Evolutionary conservation across 768 basidiomycete species (phyloP).

Genomic region (Rickenella mellea): DNA sequence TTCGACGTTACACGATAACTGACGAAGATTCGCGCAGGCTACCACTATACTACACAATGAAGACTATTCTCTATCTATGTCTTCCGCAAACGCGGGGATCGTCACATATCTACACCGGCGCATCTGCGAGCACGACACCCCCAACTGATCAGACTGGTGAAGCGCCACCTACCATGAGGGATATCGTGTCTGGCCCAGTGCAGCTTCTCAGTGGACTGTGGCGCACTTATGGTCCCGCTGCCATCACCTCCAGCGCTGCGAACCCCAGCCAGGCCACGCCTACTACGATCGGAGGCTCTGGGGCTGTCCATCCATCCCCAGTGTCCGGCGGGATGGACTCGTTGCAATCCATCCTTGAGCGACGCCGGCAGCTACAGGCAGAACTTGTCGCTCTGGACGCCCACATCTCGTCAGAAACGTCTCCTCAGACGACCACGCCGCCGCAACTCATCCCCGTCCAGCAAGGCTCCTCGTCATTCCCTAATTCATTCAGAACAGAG

Average conservation of each 20-base stretch:
- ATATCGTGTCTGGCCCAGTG: conserved; percentile 53
- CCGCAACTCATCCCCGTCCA: background rate
- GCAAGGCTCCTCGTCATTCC: conserved; percentile 1
- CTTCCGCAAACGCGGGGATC: conserved; percentile 87
- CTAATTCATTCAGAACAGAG: background rate
- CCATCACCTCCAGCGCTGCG: conserved; percentile 59
- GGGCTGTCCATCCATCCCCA: conserved; percentile 17
- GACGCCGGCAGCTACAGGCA: conserved; percentile 42
- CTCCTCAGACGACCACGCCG: too few relatives aligned
- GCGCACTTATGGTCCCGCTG: conserved; percentile 67
- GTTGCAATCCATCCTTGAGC: conserved; percentile 29
- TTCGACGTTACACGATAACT: too few relatives aligned
- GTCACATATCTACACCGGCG: conserved; percentile 63
- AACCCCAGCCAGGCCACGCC: conserved; percentile 45
- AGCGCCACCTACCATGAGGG: conserved; percentile 33
- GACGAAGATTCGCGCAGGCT: conserved; percentile 42
- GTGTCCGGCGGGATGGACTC: conserved; percentile 21
- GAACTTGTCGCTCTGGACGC: conserved; percentile 48
- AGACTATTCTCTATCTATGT: conserved; percentile 78
- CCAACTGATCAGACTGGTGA: background rate
- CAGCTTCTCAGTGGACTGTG: conserved; percentile 61
- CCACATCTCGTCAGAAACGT: too few relatives aligned
- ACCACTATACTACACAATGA: conserved; percentile 79
- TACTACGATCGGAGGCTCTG: conserved; percentile 21
- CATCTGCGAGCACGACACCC: background rate